Evolutionary conservation across 108 stramenopile genomes (phyloP).

Genomic region (Pseudonitzschia pungens): DNA sequence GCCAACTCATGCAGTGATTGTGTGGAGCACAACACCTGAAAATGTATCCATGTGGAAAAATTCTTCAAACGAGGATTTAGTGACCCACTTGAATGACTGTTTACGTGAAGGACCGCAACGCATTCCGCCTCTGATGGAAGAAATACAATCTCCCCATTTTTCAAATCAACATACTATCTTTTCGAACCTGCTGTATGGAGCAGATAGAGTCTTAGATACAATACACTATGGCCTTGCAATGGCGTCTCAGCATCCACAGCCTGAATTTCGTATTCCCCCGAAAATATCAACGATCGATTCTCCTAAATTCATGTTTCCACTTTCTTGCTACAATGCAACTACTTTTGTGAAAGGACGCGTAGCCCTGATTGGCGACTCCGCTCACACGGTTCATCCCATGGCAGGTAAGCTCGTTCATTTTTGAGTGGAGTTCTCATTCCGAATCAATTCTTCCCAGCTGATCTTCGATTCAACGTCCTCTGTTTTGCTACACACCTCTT

Average conservation of each 20-base stretch:
- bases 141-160: neutral
- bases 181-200: slow-evolving; percentile 41
- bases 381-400: slow-evolving; percentile 97
- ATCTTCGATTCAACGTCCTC: neutral
- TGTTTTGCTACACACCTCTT: neutral
- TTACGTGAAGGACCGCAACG: slow-evolving; percentile 68
- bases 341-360: slow-evolving; percentile 46
- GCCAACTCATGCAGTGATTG: slow-evolving; percentile 72
- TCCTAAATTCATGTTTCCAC: slow-evolving; percentile 48
- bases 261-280: slow-evolving; percentile 41
- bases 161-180: slow-evolving; percentile 18
- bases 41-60: slow-evolving; percentile 44
- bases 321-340: slow-evolving; percentile 52
- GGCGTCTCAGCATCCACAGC: slow-evolving; percentile 34
- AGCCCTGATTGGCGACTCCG: slow-evolving; percentile 92
- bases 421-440: neutral
- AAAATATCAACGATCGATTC: slow-evolving; percentile 30
- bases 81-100: slow-evolving; percentile 51
- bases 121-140: slow-evolving; percentile 36
- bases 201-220: slow-evolving; percentile 48
- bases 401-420: slow-evolving; percentile 37
- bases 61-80: slow-evolving; percentile 28
- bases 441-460: neutral
- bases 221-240: slow-evolving; percentile 53
- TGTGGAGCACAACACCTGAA: slow-evolving; percentile 80